Percentiles rank a stretch among this genome's conserved stretches.
Conservation (phyloP, 75 land plant genomes). For the Sequoia sempervirens region DNA sequence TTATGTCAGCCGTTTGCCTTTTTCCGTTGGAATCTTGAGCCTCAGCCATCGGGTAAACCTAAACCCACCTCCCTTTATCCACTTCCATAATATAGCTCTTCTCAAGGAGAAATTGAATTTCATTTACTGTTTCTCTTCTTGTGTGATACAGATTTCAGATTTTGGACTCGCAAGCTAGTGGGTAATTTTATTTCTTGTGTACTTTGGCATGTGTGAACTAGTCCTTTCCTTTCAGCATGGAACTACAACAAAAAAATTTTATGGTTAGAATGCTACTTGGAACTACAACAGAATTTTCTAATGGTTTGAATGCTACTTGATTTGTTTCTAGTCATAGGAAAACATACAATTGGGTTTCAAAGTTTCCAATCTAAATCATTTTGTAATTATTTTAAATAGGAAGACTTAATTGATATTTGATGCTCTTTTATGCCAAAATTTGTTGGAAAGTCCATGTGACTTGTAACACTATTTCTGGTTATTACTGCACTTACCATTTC, state of each 20-base stretch:
- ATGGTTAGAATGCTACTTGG: too few relatives aligned
- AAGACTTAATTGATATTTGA: too few relatives aligned
- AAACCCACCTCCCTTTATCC: too few relatives aligned
- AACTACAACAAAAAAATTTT: too few relatives aligned
- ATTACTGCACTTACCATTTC: constrained; percentile 45
- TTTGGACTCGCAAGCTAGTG: constrained; percentile 95
- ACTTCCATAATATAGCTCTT: not conserved
- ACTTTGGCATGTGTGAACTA: constrained; percentile 5
- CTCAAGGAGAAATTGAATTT: not conserved
- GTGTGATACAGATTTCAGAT: constrained; percentile 59
- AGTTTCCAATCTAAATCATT: not conserved
- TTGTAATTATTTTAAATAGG: too few relatives aligned
- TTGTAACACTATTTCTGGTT: not conserved
- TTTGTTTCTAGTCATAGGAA: not conserved
- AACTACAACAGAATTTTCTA: not conserved
- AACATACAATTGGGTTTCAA: not conserved
- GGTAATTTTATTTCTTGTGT: constrained; percentile 8
- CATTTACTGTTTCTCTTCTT: not conserved
- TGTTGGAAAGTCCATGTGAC: not conserved
- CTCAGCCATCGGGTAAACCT: constrained; percentile 45
- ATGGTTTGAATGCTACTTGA: not conserved
- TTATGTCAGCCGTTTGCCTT: too few relatives aligned
- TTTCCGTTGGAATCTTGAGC: constrained; percentile 31
- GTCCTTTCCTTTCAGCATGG: not conserved
- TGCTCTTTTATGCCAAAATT: not conserved